phyloP scores from a whole-genome alignment of 495 filamentous ascomycete species.

The Aspergillus hancockii region DNA sequence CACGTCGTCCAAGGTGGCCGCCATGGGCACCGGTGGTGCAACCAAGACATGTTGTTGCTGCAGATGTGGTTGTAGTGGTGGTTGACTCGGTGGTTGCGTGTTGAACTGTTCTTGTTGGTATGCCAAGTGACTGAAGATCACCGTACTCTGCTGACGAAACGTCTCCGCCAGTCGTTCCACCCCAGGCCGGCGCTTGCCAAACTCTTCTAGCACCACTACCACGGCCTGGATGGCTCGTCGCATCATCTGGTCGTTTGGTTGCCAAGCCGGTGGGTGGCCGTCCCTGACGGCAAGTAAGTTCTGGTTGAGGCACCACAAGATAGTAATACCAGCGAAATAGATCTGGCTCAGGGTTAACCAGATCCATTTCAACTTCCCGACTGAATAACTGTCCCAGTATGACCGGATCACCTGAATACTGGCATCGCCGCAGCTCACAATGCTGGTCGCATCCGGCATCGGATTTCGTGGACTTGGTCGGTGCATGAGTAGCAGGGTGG shows the following conservation, averaged over 20 bases:
- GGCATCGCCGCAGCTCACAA: constrained; percentile 51
- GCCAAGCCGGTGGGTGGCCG: constrained; percentile 38
- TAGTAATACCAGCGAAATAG: constrained; percentile 52
- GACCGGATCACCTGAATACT: constrained; percentile 51
- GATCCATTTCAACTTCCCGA: constrained; percentile 55
- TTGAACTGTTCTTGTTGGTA: constrained; percentile 34
- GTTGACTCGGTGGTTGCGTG: constrained; percentile 23
- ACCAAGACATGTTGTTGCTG: constrained; percentile 20
- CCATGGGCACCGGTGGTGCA: constrained; percentile 40
- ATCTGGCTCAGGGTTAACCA: constrained; percentile 56
- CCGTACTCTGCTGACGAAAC: constrained; percentile 47
- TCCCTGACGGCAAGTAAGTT: constrained; percentile 48
- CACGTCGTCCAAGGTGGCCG: constrained; percentile 46
- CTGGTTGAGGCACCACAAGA: constrained; percentile 50
- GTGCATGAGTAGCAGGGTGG: constrained; percentile 52
- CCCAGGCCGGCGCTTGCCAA: constrained; percentile 49
- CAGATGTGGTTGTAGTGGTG: constrained; percentile 27
- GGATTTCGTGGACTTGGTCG: constrained; percentile 52
- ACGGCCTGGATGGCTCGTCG: constrained; percentile 48
- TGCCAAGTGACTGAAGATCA: constrained; percentile 47
- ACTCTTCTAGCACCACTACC: constrained; percentile 50
- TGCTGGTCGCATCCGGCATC: constrained; percentile 42
- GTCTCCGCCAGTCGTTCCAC: constrained; percentile 48
- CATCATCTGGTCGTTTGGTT: constrained; percentile 48
- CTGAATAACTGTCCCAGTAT: constrained; percentile 51